Percentiles rank a stretch among this genome's conserved stretches.
Evolutionary conservation across 2,329 filamentous ascomycete genomes (phyloP).

Genomic region (Penicillium frequentans): DNA sequence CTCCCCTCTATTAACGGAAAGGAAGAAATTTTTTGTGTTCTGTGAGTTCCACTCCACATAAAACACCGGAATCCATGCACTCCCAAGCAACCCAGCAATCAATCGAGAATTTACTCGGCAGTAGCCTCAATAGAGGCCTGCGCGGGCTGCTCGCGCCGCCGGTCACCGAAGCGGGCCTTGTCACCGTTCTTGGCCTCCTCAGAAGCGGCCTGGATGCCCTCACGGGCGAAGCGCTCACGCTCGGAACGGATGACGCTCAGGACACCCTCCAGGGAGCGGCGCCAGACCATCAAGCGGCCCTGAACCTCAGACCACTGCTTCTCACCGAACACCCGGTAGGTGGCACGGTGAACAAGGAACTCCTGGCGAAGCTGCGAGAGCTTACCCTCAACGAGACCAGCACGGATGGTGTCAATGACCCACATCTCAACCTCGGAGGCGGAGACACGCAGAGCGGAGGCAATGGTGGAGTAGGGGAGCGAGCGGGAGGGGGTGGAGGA

Average conservation of each 20-base stretch:
- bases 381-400: conserved; percentile 93
- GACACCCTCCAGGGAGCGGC: conserved; percentile 75
- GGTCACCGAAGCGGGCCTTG: conserved; percentile 29
- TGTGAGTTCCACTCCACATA: conserved; percentile 20
- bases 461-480: conserved; percentile 83
- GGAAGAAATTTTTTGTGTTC: conserved; percentile 20
- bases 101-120: conserved; percentile 22
- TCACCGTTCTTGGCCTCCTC: conserved; percentile 31
- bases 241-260: conserved; percentile 75
- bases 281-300: conserved; percentile 87
- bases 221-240: conserved; percentile 74
- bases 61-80: conserved; percentile 23
- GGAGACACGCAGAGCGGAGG: conserved; percentile 80
- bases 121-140: conserved; percentile 35
- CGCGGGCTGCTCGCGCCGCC: conserved; percentile 33
- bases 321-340: conserved; percentile 94
- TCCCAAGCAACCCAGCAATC: conserved; percentile 6
- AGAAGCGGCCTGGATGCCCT: conserved; percentile 62
- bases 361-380: conserved; percentile 88
- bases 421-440: conserved; percentile 89
- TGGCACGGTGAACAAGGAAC: conserved; percentile 93
- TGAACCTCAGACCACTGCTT: conserved; percentile 98
- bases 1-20: conserved; percentile 25
- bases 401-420: conserved; percentile 97
- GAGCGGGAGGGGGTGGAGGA: conserved; percentile 80